Base-by-base conservation (phyloP, 768 basidiomycete species). In the Serendipita sp. region DNA sequence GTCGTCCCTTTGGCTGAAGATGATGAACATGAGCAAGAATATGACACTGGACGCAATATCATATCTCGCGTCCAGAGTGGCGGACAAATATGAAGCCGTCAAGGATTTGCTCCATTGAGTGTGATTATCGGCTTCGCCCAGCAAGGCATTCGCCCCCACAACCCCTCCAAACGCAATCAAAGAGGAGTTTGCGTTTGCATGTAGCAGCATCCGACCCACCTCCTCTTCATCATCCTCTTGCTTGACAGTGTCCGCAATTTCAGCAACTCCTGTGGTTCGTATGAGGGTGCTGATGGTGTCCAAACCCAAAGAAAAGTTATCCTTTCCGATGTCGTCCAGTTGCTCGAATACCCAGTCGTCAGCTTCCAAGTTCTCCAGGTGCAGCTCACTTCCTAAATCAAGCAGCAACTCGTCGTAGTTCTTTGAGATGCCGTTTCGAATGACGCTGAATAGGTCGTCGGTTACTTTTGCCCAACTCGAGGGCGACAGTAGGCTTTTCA, bases 391-490 rank as follows among this genome's bases (percentile, higher is more conserved):
- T 0, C 81, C 81, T 70, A 85, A 81, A 69, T 88, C 86, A 63
- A 80, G 78, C 16, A 90, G 72, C 55, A 91, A 16, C 34, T 48
- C 50, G 27, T 50, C 53, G 40, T 62, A 67, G 15, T 67, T 46
- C 45, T 62, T 48, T 3, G 48, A 53, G 2, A 63, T 55, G 11
- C 65, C 83, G 66, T 92, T 89, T 5, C 81, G 79, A 66, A 86
- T 85, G 1, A 87, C 82, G 72, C 88, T 90, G 0, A 85, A 85
- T 36, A 83, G 81, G 69, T 91, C 88, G 71, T 91, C 88, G 63
- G 55, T n/a, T 11, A 60, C 55, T n/a, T 60, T 52, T 3, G 55
- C 55, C 55, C 55, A 60, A 31, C 55, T 60, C 55, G 55, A 23
- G 8, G 55, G 27, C 10, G 55, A 60, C 10, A 60, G 34, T 4